These are phyloP conservation scores for Penicillium rolfsii DNA, from an alignment of 2,329 filamentous ascomycete species.

Conservation along the genomic window DNA sequence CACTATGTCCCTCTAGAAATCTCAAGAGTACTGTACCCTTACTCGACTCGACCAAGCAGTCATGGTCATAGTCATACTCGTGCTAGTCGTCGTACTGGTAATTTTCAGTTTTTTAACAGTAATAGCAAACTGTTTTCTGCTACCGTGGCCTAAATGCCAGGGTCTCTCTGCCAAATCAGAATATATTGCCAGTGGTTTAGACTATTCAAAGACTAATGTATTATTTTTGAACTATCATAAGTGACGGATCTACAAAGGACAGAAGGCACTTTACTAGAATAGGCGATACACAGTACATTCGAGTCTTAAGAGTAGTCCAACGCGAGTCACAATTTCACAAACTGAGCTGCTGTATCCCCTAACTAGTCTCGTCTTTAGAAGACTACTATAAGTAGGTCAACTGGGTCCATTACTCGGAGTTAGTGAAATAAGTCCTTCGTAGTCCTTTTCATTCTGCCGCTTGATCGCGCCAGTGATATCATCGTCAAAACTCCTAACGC, in stretches of 20 bases:
- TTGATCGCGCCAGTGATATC: conserved; percentile 28
- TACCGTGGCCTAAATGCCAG: neutral
- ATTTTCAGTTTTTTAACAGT: neutral
- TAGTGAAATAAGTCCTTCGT: neutral
- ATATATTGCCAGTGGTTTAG: neutral
- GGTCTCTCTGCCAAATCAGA: neutral
- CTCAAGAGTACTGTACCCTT: neutral
- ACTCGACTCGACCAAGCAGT: neutral
- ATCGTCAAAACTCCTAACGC: conserved; percentile 25
- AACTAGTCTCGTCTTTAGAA: neutral
- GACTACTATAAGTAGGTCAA: neutral
- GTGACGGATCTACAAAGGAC: neutral
- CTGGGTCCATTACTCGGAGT: neutral
- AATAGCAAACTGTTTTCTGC: neutral
- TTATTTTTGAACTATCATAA: conserved; percentile 6
- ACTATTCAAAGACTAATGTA: neutral
- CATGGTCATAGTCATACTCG: neutral
- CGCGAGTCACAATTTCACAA: neutral
- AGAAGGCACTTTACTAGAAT: neutral
- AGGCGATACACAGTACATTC: neutral
- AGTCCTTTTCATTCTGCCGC: conserved; percentile 11
- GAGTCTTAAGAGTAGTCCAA: neutral
- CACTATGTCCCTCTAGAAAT: neutral
- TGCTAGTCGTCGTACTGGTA: neutral
- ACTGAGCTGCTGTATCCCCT: neutral